These are phyloP conservation scores for Penicillium cataractarum DNA, from an alignment of 495 filamentous ascomycete genomes.

Conservation along the genomic window DNA sequence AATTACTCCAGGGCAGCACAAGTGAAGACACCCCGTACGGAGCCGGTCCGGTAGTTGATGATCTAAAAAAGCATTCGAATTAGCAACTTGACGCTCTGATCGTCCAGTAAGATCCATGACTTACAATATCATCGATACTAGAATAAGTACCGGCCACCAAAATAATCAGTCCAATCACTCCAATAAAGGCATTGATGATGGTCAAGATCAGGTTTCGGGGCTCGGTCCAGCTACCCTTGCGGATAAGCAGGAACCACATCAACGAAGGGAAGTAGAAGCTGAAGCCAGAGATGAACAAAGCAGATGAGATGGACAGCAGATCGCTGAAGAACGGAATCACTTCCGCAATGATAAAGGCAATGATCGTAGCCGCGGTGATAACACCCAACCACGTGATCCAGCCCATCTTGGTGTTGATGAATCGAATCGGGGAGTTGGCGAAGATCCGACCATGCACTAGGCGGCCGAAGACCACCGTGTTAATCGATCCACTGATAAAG, in stretches of 20 bases:
- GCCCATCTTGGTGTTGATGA: slow-evolving; percentile 60
- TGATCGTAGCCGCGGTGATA: slow-evolving; percentile 56
- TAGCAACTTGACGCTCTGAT: background rate
- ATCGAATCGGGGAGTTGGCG: slow-evolving; percentile 54
- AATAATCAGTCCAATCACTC: slow-evolving; percentile 49
- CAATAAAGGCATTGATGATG: slow-evolving; percentile 27
- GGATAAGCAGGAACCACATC: slow-evolving; percentile 65
- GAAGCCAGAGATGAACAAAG: slow-evolving; percentile 40
- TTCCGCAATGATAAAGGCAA: slow-evolving; percentile 69
- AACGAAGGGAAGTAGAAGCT: slow-evolving; percentile 47
- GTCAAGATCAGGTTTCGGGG: slow-evolving; percentile 33
- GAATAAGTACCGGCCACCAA: slow-evolving; percentile 61
- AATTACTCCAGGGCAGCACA: slow-evolving; percentile 35
- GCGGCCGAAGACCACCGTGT: slow-evolving; percentile 61
- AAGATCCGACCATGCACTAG: slow-evolving; percentile 65
- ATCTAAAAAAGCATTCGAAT: slow-evolving; percentile 33
- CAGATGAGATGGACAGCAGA: slow-evolving; percentile 60
- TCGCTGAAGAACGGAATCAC: slow-evolving; percentile 71
- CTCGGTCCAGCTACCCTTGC: slow-evolving; percentile 43
- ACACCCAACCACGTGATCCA: slow-evolving; percentile 62
- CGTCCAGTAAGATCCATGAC: slow-evolving; percentile 23
- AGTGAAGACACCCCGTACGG: slow-evolving; percentile 52
- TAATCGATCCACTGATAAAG: slow-evolving; percentile 68
- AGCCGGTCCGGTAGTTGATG: slow-evolving; percentile 45
- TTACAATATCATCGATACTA: slow-evolving; percentile 60